A percentile compares a stretch with the other conserved stretches of the same genome.
Conservation (phyloP, 139 green algal genomes). For the Pedinophyceae sp. region DNA sequence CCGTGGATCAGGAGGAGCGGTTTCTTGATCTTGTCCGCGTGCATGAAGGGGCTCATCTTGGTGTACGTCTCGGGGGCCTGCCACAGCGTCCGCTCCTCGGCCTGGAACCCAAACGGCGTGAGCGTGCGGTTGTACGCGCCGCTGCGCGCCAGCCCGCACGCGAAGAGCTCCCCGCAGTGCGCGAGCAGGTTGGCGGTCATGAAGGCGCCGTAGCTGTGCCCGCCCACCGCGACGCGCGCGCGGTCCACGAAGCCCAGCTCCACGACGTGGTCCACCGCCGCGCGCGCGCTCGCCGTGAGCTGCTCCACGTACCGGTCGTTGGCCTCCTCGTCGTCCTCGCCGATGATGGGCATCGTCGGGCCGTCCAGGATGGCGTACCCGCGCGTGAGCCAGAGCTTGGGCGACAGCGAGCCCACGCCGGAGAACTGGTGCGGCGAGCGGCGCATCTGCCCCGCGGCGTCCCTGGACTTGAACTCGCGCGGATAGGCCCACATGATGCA, state of each 20-base stretch:
- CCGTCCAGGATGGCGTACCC: conserved; percentile 89
- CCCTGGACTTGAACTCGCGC: conserved; percentile 32
- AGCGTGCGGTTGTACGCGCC: conserved; percentile 88
- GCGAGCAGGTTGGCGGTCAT: conserved; percentile 78
- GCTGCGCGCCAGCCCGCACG: conserved; percentile 61
- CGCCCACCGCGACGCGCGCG: conserved; percentile 60
- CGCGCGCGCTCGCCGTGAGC: conserved; percentile 49
- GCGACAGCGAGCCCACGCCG: conserved; percentile 56
- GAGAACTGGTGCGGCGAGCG: conserved; percentile 71
- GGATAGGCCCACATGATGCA: conserved; percentile 92
- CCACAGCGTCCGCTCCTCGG: conserved; percentile 92
- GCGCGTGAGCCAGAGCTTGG: conserved; percentile 73
- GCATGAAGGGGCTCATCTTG: conserved; percentile 78
- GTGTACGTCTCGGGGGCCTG: conserved; percentile 77
- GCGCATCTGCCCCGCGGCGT: conserved; percentile 82
- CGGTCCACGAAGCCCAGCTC: conserved; percentile 54
- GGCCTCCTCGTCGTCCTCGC: conserved; percentile 66
- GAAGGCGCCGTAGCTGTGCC: conserved; percentile 84
- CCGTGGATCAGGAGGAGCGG: conserved; percentile 93
- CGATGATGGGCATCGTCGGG: conserved; percentile 81
- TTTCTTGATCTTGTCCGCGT: conserved; percentile 81
- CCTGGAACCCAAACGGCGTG: conserved; percentile 95
- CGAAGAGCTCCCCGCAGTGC: conserved; percentile 76
- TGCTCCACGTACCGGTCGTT: conserved; percentile 97
- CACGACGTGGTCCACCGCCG: conserved; percentile 44